Base-by-base conservation (phyloP, 2,329 filamentous ascomycete species). In the Mariannaea sp. region DNA sequence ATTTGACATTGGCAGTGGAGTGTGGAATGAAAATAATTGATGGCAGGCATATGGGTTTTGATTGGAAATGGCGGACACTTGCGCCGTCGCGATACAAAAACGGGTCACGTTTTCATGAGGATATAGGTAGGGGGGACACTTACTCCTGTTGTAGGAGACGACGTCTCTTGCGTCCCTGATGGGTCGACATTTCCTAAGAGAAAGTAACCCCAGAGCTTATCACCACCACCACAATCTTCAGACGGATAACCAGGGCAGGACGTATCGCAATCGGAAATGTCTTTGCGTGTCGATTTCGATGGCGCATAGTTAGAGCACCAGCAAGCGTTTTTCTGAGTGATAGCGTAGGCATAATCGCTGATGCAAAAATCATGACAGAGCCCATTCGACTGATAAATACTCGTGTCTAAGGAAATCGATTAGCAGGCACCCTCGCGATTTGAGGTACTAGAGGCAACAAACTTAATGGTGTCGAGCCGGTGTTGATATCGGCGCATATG, bases 221-320 rank as follows among this genome's bases (percentile, higher is more conserved):
- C 22, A 24, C 22, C 60, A 24, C 22, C 60, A 55, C 89, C 89
- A 65, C 89, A 93, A 9, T 75, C 71, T 58, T 92, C 87, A 1
- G 46, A 27, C 0, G 82, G 82, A 66, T 80, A 93, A n/a, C 88
- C 89, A 7, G 88, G 87, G 62, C 89, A 93, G 13, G 71, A 44
- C 1, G 69, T 69, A 59, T 78, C 71, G 71, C 89, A 93, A 17
- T 79, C 62, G 27, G 57, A 60, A 2, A 71, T 69, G 17, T 73
- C 65, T 44, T 77, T 73, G 49, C 76, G 68, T 26, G 67, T 69
- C 16, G 65, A 67, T 26, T 73, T 58, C 43, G 75, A 75, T 7
- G 89, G 89, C 2, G 78, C 77, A 64, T 85, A 85, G 68, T 91
- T 80, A 30, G 87, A 86, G 69, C 89, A 93, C 88, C 88, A 93